Evolutionary conservation across 768 basidiomycete genomes (phyloP), one percentile per base, ranked within the genome.

Genomic region (Agaricus blazei): DNA sequence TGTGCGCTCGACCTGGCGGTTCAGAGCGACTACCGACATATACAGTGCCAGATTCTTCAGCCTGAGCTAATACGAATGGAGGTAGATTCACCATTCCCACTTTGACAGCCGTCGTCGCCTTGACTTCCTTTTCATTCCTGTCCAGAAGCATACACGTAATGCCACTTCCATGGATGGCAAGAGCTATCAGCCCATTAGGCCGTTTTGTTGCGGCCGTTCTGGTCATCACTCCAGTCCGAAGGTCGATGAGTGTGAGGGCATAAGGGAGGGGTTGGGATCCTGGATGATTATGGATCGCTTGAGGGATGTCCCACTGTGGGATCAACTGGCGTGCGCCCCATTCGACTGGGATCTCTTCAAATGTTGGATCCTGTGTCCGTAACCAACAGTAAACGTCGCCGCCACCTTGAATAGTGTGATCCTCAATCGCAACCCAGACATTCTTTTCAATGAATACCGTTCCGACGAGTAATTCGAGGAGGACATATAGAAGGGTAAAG

Each of bases 61-160:
- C 38, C 19, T 56, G 48, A 11, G 54, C 54, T 6, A 65, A 55
- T 4, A 63, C 56, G 46, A 64, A 65, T 11, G 64, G 50, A 1
- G 64, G 63, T 3, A 65, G 15, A 46, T 62, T 64, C 7, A 36
- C 56, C 64, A 65, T 65, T 9, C 61, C 64, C 14, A 63, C 62
- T 34, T 60, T 52, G 11, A 24, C 28, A n/a, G 51, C 38, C 12
- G 57, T 46, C 4, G 54, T 43, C 15, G 54, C 14, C 14, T n/a
- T 29, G 3, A 31, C 42, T 9, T 28, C 40, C 38, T 51, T 54
- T 9, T 53, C 46, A 3, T 61, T 45, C 27, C 63, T 60, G 43
- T 59, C 28, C 8, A 65, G 38, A 12, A 65, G 48, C 60, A 65
- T 64, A 34, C 63, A 64, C 1, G 64, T 62, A 15, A 64, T 54